Evolutionary conservation across 2,329 filamentous ascomycete genomes (phyloP).

Genomic region (Aspergillus sojae): DNA sequence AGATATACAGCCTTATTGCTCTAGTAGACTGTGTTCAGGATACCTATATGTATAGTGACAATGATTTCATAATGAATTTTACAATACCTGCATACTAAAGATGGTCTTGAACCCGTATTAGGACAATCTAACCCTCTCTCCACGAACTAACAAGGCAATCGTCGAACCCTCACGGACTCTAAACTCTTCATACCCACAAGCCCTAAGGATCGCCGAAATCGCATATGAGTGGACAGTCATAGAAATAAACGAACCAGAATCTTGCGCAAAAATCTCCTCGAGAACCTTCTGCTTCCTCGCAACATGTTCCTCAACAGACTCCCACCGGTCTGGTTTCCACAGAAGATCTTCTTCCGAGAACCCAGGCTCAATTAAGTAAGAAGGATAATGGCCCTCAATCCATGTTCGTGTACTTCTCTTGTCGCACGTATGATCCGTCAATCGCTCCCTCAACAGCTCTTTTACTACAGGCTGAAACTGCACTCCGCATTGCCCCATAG

Average conservation of each 20-base stretch:
- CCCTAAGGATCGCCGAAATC: background rate
- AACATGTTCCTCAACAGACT: background rate
- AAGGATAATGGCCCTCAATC: background rate
- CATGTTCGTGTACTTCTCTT: background rate
- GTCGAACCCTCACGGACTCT: constrained; percentile 1
- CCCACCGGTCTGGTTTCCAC: background rate
- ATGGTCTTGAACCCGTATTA: background rate
- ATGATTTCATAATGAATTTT: background rate
- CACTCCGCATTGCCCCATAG: background rate
- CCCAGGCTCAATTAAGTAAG: background rate
- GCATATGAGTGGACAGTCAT: background rate
- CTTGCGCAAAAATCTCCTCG: background rate
- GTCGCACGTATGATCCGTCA: background rate
- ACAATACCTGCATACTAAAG: background rate
- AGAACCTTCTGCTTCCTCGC: background rate
- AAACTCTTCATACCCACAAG: background rate
- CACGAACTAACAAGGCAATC: background rate
- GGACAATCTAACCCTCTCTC: background rate
- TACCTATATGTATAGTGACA: background rate
- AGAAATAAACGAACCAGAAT: background rate
- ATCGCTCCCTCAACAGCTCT: background rate
- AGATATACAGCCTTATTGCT: background rate
- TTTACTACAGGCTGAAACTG: background rate
- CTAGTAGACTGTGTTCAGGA: background rate
- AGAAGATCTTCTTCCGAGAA: background rate